Evolutionary conservation across 495 filamentous ascomycete genomes (phyloP), one percentile per base, ranked within the genome.

Genomic region (Penicillium atrosanguineum): DNA sequence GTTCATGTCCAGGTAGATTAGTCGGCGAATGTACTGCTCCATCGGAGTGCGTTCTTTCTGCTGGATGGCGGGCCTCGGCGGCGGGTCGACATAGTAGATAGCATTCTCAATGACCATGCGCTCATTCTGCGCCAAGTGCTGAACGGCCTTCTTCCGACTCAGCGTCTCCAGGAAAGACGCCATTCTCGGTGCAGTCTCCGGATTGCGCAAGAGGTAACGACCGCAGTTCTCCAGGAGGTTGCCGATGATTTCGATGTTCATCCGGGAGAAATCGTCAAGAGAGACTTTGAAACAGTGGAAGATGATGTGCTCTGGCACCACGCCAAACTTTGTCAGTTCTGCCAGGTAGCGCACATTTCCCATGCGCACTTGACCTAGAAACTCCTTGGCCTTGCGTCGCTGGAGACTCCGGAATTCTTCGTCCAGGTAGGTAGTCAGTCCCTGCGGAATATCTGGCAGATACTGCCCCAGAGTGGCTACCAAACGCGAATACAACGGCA

Each of bases 241-340:
- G 60, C 92, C 93, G 57, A 97, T 95, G 60, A 99, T 96, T 68
- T 99, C 95, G 53, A 99, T 95, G 62, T 97, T 97, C 84, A 96
- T 95, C 57, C 92, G 83, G 8, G 95, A 96, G 59, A 99, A 97
- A 55, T 99, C 94, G 61, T 99, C 95, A 6, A 97, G 75, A 53
- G 94, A 94, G 60, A 99, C 92, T 68, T 95, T 97, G 55, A 99
- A 81, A 70, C 93, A 97, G 61, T 99, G 95, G 71, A 99, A 99
- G 52, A 97, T 94, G 58, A 97, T 92, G 67, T 99, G 94, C 69
- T 99, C 93, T 8, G 94, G 95, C 19, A 99, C 92, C 25, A 97
- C 90, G 38, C 94, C 93, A 65, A 97, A 99, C 62, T 99, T 99
- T 45, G 94, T 97, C 65, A 99, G 72, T 69, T 99, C 94, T 8